These are phyloP conservation scores for Geotrichum phurueaensis DNA, from an alignment of 1,139 yeast genomes.

Conservation along the genomic window DNA sequence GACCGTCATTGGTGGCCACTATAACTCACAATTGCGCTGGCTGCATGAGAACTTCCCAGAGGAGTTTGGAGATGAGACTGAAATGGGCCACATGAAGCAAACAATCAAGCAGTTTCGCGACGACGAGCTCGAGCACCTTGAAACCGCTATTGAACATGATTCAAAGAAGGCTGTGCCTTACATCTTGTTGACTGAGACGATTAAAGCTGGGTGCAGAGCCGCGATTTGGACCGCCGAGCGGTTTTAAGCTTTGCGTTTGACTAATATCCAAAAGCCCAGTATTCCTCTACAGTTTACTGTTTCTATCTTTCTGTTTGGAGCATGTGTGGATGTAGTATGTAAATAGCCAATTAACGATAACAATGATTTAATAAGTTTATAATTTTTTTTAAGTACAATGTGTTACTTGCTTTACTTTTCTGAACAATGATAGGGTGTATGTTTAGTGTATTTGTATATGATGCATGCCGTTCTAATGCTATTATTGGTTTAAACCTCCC, in stretches of 20 bases:
- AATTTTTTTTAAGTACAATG: background rate
- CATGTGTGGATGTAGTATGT: background rate
- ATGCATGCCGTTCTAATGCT: background rate
- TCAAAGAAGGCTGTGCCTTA: slow-evolving; percentile 93
- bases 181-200: slow-evolving; percentile 76
- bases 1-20: slow-evolving; percentile 95
- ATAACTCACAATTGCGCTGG: slow-evolving; percentile 80
- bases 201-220: slow-evolving; percentile 70
- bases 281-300: background rate
- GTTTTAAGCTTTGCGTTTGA: slow-evolving; percentile 36
- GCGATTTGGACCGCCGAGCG: slow-evolving; percentile 95
- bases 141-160: slow-evolving; percentile 87
- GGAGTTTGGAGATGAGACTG: slow-evolving; percentile 46
- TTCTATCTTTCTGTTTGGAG: background rate
- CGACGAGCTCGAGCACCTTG: slow-evolving; percentile 91
- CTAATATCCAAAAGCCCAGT: background rate
- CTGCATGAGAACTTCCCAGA: slow-evolving; percentile 41
- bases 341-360: background rate
- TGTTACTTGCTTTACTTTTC: background rate
- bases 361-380: background rate
- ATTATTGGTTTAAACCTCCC: slow-evolving; percentile 11
- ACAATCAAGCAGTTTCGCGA: slow-evolving; percentile 78
- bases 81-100: slow-evolving; percentile 52
- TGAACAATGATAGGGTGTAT: background rate
- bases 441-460: background rate